These are phyloP conservation scores for Paratinospora sagittata DNA, from an alignment of 164 flowering plant genomes.

Conservation along the genomic window DNA sequence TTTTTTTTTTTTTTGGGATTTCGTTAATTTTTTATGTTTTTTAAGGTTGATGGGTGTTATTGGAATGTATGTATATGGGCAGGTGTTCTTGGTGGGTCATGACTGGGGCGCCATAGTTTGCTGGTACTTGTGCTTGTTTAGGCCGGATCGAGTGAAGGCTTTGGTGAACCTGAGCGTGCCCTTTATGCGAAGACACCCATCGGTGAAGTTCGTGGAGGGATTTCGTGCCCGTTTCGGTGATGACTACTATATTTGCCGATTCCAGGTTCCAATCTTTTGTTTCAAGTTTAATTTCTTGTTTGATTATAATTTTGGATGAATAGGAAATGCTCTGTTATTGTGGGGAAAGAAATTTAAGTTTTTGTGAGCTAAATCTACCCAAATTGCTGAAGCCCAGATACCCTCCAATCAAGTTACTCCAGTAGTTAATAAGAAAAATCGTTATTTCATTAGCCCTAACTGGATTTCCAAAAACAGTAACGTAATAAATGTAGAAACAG, in stretches of 20 bases:
- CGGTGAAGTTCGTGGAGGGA: constrained; percentile 26
- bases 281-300: no score
- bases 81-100: constrained; percentile 55
- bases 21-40: no score
- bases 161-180: constrained; percentile 50
- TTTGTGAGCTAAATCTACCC: no score
- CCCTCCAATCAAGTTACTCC: no score
- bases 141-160: constrained; percentile 60
- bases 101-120: constrained; percentile 67
- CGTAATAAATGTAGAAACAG: neutral
- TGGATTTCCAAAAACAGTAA: neutral
- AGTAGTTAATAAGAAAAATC: no score
- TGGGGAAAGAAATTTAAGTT: no score
- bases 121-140: constrained; percentile 50
- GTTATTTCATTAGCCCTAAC: neutral
- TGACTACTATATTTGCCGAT: constrained; percentile 57
- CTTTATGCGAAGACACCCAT: constrained; percentile 37
- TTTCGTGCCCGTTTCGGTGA: constrained; percentile 42
- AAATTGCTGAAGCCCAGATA: no score
- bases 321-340: no score
- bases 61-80: no score
- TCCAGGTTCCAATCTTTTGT: constrained; percentile 37
- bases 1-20: neutral
- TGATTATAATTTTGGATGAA: constrained; percentile 5
- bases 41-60: no score